A percentile compares a stretch with the other conserved stretches of the same genome.
These are phyloP conservation scores for Arachis hypogaea DNA, from an alignment of 306 rosid genomes.

Conservation along the genomic window DNA sequence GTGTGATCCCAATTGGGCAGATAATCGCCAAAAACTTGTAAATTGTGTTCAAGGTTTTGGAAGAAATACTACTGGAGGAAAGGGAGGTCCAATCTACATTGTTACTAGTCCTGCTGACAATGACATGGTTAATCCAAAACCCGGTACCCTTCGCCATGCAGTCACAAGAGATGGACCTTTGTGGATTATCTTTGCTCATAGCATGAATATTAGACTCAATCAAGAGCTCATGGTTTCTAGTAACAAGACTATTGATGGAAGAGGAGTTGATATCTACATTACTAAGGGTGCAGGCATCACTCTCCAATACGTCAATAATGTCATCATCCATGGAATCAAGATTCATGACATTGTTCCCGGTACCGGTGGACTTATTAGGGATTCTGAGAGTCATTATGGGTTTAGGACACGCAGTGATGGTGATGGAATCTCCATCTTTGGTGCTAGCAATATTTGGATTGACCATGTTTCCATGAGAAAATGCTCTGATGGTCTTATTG, in stretches of 20 bases:
- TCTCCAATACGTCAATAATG: conserved; percentile 59
- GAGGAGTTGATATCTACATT: conserved; percentile 61
- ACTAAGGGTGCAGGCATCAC: conserved; percentile 82
- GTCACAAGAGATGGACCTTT: conserved; percentile 63
- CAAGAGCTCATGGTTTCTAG: conserved; percentile 67
- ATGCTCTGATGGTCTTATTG: conserved; percentile 69
- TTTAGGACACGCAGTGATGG: conserved; percentile 72
- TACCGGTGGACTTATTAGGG: conserved; percentile 62
- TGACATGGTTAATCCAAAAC: conserved; percentile 57
- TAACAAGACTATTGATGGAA: conserved; percentile 83
- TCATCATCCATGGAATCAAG: conserved; percentile 70
- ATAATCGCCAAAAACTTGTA: conserved; percentile 61
- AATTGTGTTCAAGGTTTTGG: conserved; percentile 78
- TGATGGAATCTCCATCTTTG: conserved; percentile 82
- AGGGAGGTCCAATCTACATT: conserved; percentile 55
- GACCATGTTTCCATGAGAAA: conserved; percentile 85
- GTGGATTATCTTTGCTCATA: conserved; percentile 68
- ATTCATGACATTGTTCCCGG: conserved; percentile 49
- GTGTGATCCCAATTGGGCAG: conserved; percentile 72
- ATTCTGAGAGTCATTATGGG: conserved; percentile 59
- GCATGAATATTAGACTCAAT: conserved; percentile 66
- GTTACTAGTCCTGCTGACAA: conserved; percentile 61
- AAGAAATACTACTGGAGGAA: conserved; percentile 67
- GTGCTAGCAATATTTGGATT: conserved; percentile 76
- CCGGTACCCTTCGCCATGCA: conserved; percentile 80